Percentiles rank a stretch among this genome's conserved stretches.
phyloP scores from a whole-genome alignment of 192 early-diverging fungal genomes.

The Dimargaris verticillata region DNA sequence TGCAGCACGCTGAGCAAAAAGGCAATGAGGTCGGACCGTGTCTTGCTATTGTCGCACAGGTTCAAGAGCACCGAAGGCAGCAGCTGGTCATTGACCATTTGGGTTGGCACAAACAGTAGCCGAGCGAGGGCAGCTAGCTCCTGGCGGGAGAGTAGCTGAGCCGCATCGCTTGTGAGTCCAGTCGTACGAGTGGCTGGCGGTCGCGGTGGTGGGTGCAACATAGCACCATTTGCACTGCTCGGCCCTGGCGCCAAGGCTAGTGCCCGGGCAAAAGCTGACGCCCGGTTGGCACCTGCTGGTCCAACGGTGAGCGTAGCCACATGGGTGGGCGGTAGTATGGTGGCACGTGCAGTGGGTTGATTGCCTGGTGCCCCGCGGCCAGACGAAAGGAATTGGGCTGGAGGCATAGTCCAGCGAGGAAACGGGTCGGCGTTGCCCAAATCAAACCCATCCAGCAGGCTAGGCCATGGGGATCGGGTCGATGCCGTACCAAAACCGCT shows the following conservation, averaged over 20 bases:
- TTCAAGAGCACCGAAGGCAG: slow-evolving; percentile 57
- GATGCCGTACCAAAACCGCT: neutral
- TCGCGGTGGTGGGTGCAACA: neutral
- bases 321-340: neutral
- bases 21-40: slow-evolving; percentile 66
- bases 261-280: neutral
- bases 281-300: neutral
- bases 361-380: neutral
- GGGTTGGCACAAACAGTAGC: slow-evolving; percentile 76
- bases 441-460: neutral
- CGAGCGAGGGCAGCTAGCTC: slow-evolving; percentile 70
- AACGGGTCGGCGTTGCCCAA: neutral
- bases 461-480: neutral
- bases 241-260: neutral
- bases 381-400: neutral
- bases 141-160: slow-evolving; percentile 66
- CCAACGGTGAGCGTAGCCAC: neutral
- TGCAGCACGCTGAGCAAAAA: slow-evolving; percentile 73
- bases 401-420: neutral
- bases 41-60: slow-evolving; percentile 78
- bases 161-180: slow-evolving; percentile 26
- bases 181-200: too few species aligned
- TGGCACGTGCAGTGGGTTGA: neutral
- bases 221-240: neutral
- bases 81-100: slow-evolving; percentile 37